Evolutionary conservation across 2,329 filamentous ascomycete species (phyloP).

Genomic region (Thielaviopsis euricoi): DNA sequence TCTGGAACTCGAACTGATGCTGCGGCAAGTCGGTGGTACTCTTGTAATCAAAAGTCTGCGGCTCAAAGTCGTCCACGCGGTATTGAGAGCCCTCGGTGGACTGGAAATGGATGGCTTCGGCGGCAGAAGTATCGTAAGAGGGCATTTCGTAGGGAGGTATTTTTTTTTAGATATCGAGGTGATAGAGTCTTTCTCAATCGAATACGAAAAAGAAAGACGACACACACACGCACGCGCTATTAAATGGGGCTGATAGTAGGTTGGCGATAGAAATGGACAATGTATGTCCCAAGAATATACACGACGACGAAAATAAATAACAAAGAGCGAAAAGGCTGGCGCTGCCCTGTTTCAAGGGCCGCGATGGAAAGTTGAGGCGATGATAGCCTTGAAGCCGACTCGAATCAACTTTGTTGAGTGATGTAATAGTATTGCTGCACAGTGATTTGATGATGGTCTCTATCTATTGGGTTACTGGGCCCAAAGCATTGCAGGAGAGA

Average conservation of each 20-base stretch:
- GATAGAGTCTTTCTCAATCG: background rate
- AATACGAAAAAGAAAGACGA: background rate
- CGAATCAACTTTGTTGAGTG: background rate
- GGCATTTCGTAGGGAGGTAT: slow-evolving; percentile 10
- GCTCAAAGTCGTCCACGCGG: slow-evolving; percentile 7
- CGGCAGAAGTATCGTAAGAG: slow-evolving; percentile 6
- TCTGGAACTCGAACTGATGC: slow-evolving; percentile 10
- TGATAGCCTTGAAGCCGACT: background rate
- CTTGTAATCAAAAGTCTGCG: slow-evolving; percentile 1
- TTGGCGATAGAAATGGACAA: background rate
- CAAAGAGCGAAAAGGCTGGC: background rate
- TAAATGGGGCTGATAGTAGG: background rate
- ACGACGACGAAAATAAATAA: background rate
- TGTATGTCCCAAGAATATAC: background rate
- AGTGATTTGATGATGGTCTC: background rate
- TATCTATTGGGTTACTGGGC: background rate
- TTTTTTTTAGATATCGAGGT: background rate
- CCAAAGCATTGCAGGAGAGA: background rate
- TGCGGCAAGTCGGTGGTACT: background rate
- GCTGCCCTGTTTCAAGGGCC: background rate
- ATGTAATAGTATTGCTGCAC: background rate
- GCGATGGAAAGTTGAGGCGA: background rate
- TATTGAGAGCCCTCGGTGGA: slow-evolving; percentile 5
- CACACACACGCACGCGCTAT: background rate
- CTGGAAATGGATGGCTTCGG: slow-evolving; percentile 8